Evolutionary conservation across 192 early-diverging fungal genomes (phyloP).

Genomic region (Anaeromyces robustus): DNA sequence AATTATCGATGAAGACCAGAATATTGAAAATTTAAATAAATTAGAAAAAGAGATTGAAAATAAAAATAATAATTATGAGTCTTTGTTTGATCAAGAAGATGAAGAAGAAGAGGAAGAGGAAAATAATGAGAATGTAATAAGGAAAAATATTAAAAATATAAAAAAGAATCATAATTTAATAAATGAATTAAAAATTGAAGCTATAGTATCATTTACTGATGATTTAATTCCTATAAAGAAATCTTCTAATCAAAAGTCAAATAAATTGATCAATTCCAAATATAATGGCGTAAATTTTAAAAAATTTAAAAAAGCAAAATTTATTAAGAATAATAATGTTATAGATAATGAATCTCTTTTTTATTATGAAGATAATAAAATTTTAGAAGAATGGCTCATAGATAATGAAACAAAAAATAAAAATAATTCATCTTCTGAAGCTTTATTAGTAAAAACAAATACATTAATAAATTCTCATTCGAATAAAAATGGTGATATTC

Average conservation of each 20-base stretch:
- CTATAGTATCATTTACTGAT: neutral
- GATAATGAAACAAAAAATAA: neutral
- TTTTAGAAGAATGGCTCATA: neutral
- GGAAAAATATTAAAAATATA: neutral
- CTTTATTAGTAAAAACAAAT: neutral
- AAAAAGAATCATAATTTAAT: neutral
- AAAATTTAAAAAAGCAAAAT: neutral
- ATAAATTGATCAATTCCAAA: neutral
- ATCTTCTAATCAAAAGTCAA: neutral
- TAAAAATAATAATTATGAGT: neutral
- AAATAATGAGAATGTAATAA: neutral
- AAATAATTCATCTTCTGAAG: neutral
- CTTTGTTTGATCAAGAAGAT: neutral
- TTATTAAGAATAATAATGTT: neutral
- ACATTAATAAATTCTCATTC: neutral
- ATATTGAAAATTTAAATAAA: no score
- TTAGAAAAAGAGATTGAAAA: neutral
- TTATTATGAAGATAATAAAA: neutral
- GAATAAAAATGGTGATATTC: neutral
- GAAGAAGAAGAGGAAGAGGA: neutral
- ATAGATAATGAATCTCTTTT: neutral
- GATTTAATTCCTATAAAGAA: neutral
- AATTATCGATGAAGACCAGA: no score
- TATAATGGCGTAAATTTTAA: neutral
- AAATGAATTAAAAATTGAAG: neutral